Evolutionary conservation across 2,329 filamentous ascomycete species (phyloP), one percentile per base, ranked within the genome.

Genomic region (Dactylellina leptospora): DNA sequence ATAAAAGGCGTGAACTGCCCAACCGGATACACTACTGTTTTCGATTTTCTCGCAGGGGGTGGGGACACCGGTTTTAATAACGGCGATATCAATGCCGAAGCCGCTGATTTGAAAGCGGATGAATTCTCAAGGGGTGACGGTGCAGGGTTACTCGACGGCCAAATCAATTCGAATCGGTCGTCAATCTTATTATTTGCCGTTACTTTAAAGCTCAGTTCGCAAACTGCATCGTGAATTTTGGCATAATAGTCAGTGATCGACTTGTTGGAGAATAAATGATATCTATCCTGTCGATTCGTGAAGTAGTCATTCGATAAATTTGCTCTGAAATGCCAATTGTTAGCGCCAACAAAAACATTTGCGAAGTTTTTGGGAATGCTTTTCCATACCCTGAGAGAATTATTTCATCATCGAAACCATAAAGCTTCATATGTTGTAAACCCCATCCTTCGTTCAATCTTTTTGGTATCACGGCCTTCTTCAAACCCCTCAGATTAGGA

Each of bases 401-500:
- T 66, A 99, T 90, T 79, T 96, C 92, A 77, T 99, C 92, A 77
- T 99, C 95, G 20, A 96, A 83, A 0, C 95, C 95, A 76, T 99
- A 99, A 0, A 99, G 83, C 84, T 99, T 99, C 93, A 99, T 99
- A 78, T 99, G 95, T 79, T 99, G 95, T 73, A 99, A 81, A 0
- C 95, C 95, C 95, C 95, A 99, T 16, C 95, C 95, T 81, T 99
- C 95, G 76, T 99, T 99, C 79, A 99, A 93, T 18, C 95, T 85
- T 78, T 87, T 91, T 0, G 95, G 95, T 1, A 97, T 86, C 75
- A 90, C 83, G 77, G 88, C 88, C 81, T 97, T 97, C 54, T 89
- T 86, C 64, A 96, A 76, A 0, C 95, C 95, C 1, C 91, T 96
- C 74, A 99, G 81, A 77, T 99, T 99, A 0, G 95, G 95, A 0